Evolutionary conservation across 495 filamentous ascomycete genomes (phyloP).

Genomic region (Xylaria grammica): DNA sequence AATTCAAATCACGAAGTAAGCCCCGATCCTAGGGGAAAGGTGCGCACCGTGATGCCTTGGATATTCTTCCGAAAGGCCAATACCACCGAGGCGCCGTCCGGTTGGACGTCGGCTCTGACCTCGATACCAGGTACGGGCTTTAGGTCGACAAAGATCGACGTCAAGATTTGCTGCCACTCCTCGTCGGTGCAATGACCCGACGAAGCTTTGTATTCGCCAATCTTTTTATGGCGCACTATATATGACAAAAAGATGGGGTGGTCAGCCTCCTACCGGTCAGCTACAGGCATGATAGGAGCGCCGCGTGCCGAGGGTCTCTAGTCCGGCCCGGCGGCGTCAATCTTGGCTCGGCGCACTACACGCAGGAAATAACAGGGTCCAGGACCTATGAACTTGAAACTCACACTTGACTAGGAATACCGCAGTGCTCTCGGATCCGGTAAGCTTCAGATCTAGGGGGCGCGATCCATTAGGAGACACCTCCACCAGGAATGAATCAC

Average conservation of each 20-base stretch:
- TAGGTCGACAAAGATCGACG: constrained; percentile 41
- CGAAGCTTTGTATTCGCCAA: constrained; percentile 33
- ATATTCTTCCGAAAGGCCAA: constrained; percentile 52
- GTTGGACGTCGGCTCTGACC: constrained; percentile 44
- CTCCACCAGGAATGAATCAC: constrained; percentile 32
- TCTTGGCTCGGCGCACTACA: constrained; percentile 6
- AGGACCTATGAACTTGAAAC: constrained; percentile 17
- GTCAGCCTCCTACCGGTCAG: constrained; percentile 23
- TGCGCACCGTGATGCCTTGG: constrained; percentile 52
- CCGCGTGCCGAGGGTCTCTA: constrained; percentile 20
- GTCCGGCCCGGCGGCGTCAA: constrained; percentile 19
- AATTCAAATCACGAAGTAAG: neutral
- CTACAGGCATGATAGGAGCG: constrained; percentile 23
- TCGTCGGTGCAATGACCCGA: constrained; percentile 43
- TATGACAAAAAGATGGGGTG: constrained; percentile 21
- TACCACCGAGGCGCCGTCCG: constrained; percentile 37
- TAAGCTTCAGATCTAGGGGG: constrained; percentile 35
- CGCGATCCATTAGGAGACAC: constrained; percentile 33
- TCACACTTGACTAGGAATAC: constrained; percentile 37
- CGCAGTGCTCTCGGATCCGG: constrained; percentile 38
- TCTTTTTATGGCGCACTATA: constrained; percentile 39
- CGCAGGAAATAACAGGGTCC: neutral
- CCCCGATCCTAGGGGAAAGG: neutral
- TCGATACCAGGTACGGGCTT: constrained; percentile 46
- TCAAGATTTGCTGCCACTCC: constrained; percentile 54